Evolutionary conservation across 768 basidiomycete species (phyloP).

Genomic region (Amanita rubescens): DNA sequence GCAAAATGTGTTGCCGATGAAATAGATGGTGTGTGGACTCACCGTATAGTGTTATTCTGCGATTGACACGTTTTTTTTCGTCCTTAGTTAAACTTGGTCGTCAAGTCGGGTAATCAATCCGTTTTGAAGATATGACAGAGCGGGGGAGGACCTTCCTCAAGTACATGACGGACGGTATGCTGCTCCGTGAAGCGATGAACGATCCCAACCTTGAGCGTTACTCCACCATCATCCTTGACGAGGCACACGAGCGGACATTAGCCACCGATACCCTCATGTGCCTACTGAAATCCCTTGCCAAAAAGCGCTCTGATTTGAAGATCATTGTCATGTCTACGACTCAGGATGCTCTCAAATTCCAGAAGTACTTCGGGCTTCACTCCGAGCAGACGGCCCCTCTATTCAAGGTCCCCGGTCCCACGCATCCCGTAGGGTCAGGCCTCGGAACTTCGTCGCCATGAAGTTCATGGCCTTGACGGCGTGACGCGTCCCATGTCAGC

Average conservation of each 20-base stretch:
- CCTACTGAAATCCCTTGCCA: too few species aligned
- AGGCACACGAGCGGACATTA: constrained; percentile 98
- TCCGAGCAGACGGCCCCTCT: constrained; percentile 52
- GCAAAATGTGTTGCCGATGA: constrained; percentile 98
- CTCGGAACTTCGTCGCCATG: too few species aligned
- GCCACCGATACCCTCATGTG: too few species aligned
- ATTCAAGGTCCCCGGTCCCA: constrained; percentile 88
- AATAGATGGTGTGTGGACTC: constrained; percentile 85
- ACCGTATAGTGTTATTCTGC: neutral
- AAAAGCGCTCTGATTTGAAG: constrained; percentile 81
- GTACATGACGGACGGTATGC: constrained; percentile 99
- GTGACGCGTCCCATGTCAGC: too few species aligned
- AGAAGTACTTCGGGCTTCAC: constrained; percentile 76
- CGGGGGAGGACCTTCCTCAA: constrained; percentile 90
- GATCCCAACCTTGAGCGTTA: constrained; percentile 85
- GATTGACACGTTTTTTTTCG: neutral
- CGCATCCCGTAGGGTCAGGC: constrained; percentile 94
- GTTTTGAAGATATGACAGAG: constrained; percentile 96
- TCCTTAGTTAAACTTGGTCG: constrained; percentile 78
- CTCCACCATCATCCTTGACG: constrained; percentile 97
- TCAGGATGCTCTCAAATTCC: constrained; percentile 93
- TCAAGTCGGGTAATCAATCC: constrained; percentile 96
- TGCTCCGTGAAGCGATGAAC: constrained; percentile 97
- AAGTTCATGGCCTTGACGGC: too few species aligned
- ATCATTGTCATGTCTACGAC: constrained; percentile 99